Evolutionary conservation across 169 alveolate genomes (phyloP).

Genomic region (Plasmodium malariae): DNA sequence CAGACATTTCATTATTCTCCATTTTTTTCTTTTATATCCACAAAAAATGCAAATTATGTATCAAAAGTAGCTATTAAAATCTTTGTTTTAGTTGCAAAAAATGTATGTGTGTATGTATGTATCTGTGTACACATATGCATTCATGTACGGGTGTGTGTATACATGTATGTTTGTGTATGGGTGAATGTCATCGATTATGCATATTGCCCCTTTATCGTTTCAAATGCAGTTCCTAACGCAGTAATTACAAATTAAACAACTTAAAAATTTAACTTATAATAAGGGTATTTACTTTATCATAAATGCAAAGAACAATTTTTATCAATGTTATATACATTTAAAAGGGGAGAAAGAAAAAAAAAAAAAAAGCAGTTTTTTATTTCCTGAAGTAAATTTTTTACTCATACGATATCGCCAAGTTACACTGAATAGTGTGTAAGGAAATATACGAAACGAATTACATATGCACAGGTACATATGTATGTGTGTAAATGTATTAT

Average conservation of each 20-base stretch:
- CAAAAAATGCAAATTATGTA: neutral
- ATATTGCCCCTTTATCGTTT: no score
- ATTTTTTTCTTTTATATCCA: conserved; percentile 12
- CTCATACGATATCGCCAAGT: neutral
- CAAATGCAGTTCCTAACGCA: no score
- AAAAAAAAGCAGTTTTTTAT: neutral
- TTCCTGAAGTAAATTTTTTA: neutral
- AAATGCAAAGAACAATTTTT: neutral
- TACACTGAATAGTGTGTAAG: neutral
- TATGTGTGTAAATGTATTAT: neutral
- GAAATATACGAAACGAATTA: neutral
- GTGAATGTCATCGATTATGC: no score
- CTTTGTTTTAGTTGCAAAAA: no score
- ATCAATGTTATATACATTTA: neutral
- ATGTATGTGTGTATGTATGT: no score
- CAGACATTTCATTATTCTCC: conserved; percentile 40
- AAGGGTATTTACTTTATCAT: neutral
- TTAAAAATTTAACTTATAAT: neutral
- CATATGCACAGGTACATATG: neutral
- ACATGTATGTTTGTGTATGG: no score
- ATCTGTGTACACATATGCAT: no score
- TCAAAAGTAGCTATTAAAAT: no score
- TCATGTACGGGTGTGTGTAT: no score
- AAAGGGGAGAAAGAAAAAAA: neutral
- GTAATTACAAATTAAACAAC: no score